Percentiles rank a stretch among this genome's conserved stretches.
phyloP scores from a whole-genome alignment of 2,329 filamentous ascomycete genomes.

The Paraphoma chrysanthemicola region DNA sequence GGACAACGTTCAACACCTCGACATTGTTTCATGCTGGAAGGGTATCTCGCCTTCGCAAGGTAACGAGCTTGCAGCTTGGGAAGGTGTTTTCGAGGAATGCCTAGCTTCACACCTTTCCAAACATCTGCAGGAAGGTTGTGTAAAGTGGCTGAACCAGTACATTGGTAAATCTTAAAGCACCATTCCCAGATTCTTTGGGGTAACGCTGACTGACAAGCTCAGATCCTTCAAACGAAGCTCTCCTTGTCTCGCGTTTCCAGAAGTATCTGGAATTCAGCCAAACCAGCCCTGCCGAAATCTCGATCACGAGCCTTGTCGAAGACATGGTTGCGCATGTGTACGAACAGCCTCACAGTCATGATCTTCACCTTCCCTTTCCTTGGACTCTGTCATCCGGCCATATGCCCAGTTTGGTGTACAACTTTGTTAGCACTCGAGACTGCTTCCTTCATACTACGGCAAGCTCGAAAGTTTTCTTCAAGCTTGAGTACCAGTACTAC shows the following conservation, averaged over 20 bases:
- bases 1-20: slow-evolving; percentile 33
- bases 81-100: slow-evolving; percentile 29
- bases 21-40: slow-evolving; percentile 47
- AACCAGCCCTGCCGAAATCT: slow-evolving; percentile 21
- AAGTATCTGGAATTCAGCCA: slow-evolving; percentile 6
- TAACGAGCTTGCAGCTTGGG: slow-evolving; percentile 41
- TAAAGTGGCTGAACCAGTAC: slow-evolving; percentile 5
- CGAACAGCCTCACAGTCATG: slow-evolving; percentile 6
- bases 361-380: slow-evolving; percentile 1
- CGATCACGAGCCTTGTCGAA: slow-evolving; percentile 26
- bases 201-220: background rate
- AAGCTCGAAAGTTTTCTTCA: slow-evolving; percentile 21
- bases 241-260: slow-evolving; percentile 18
- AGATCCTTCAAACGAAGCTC: slow-evolving; percentile 13
- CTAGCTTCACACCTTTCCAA: slow-evolving; percentile 27
- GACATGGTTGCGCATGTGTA: slow-evolving; percentile 37
- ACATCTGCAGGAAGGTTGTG: slow-evolving; percentile 17
- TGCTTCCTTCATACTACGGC: slow-evolving; percentile 32
- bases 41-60: slow-evolving; percentile 35
- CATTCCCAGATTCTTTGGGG: background rate
- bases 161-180: background rate
- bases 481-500: slow-evolving; percentile 12
- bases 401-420: slow-evolving; percentile 34
- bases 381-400: slow-evolving; percentile 37
- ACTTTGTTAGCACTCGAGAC: slow-evolving; percentile 42